A percentile compares a stretch with the other conserved stretches of the same genome.
Evolutionary conservation across 148 eudicot species (phyloP).

Genomic region (Fagopyrum esculentum): DNA sequence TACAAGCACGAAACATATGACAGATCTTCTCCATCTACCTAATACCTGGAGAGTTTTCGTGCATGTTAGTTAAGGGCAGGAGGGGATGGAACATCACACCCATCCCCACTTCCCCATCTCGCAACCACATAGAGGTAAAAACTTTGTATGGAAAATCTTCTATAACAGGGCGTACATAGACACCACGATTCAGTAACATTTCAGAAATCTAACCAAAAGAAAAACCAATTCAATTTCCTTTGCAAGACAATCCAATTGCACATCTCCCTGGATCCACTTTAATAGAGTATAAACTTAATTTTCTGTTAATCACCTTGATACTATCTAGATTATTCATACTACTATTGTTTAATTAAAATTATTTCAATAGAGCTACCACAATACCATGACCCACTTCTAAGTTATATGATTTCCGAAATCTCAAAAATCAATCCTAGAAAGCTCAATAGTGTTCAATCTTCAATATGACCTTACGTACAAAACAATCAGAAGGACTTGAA

Average conservation of each 20-base stretch:
- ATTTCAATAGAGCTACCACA: neutral
- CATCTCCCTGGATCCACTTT: neutral
- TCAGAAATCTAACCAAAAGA: neutral
- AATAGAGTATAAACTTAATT: neutral
- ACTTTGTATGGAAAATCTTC: neutral
- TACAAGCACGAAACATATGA: neutral
- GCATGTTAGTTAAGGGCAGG: neutral
- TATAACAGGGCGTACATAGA: neutral
- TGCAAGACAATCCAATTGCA: neutral
- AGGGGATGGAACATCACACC: neutral
- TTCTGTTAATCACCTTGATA: neutral
- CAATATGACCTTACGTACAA: neutral
- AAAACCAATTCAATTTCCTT: neutral
- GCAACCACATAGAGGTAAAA: neutral
- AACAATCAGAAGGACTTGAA: neutral
- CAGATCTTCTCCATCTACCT: neutral
- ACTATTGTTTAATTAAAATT: neutral
- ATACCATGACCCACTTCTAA: neutral
- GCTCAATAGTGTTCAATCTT: neutral
- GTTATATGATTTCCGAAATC: neutral
- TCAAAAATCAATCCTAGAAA: neutral
- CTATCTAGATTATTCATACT: neutral
- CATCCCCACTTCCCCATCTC: neutral
- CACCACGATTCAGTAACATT: neutral
- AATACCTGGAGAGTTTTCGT: neutral